Evolutionary conservation across 768 basidiomycete genomes (phyloP).

Genomic region (Sarcodon sp.): DNA sequence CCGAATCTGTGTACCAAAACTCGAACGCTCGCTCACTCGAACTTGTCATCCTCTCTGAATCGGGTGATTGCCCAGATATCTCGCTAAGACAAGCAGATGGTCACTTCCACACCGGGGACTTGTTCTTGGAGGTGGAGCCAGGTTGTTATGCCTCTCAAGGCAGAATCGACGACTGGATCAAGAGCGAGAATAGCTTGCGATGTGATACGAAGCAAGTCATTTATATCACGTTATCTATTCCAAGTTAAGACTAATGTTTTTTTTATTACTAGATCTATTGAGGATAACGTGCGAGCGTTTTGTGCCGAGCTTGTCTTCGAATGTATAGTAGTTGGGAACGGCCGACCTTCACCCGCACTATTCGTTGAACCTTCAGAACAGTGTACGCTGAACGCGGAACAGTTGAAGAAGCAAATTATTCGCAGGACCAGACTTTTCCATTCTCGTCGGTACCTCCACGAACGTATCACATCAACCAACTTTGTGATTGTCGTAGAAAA

Average conservation of each 20-base stretch:
- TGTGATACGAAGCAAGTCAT: conserved; percentile 55
- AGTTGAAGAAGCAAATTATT: conserved; percentile 59
- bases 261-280: conserved; percentile 39
- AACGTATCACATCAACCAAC: conserved; percentile 52
- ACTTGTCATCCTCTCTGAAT: conserved; percentile 54
- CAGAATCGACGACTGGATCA: conserved; percentile 80
- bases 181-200: conserved; percentile 64
- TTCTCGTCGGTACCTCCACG: conserved; percentile 63
- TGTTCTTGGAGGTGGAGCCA: conserved; percentile 53
- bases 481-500: conserved; percentile 57
- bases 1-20: conserved; percentile 35
- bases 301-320: conserved; percentile 56
- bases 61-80: conserved; percentile 53
- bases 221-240: not conserved
- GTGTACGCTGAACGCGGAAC: conserved; percentile 35
- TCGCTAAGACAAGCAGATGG: conserved; percentile 51
- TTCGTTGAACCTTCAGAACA: conserved; percentile 50
- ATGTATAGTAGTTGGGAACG: conserved; percentile 68
- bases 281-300: conserved; percentile 58
- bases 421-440: conserved; percentile 66
- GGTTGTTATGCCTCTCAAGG: conserved; percentile 56
- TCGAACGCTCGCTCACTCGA: conserved; percentile 43
- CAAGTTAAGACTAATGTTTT: too few species aligned
- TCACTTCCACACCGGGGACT: conserved; percentile 69
- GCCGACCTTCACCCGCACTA: conserved; percentile 63